A percentile compares a stretch with the other conserved stretches of the same genome.
These are phyloP conservation scores for Paraphysoderma sedebokerense DNA, from an alignment of 371 early-diverging fungal species.

Conservation along the genomic window DNA sequence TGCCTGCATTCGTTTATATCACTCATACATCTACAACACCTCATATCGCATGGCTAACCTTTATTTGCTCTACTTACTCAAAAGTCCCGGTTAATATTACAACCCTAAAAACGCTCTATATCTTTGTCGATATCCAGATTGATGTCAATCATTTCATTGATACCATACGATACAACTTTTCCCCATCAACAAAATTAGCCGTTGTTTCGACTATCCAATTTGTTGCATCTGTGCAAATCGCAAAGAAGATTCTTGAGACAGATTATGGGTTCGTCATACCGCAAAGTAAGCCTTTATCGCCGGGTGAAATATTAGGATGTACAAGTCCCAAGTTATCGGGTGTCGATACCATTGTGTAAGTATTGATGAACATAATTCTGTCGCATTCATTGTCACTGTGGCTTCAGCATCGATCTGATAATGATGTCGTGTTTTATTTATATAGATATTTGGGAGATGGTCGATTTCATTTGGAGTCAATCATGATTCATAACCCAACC, in stretches of 20 bases:
- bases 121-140: conserved; percentile 98
- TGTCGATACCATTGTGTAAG: conserved; percentile 48
- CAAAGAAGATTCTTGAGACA: conserved; percentile 37
- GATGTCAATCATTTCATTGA: conserved; percentile 85
- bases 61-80: background rate
- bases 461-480: conserved; percentile 97
- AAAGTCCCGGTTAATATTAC: conserved; percentile 89
- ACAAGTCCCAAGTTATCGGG: conserved; percentile 80
- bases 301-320: conserved; percentile 98
- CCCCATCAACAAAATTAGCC: conserved; percentile 45
- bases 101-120: conserved; percentile 88
- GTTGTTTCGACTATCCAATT: conserved; percentile 97
- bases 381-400: too few species aligned
- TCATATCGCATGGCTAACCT: background rate
- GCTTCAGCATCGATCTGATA: background rate
- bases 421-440: background rate
- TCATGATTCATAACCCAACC: conserved; percentile 96
- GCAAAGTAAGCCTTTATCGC: conserved; percentile 88
- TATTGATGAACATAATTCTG: background rate
- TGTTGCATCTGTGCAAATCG: conserved; percentile 70
- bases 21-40: background rate
- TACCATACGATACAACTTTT: conserved; percentile 73
- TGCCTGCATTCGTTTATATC: background rate
- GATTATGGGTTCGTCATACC: conserved; percentile 57
- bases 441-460: conserved; percentile 86